These are phyloP conservation scores for Phlebiopsis flavidoalba DNA, from an alignment of 768 basidiomycete genomes.

Conservation along the genomic window DNA sequence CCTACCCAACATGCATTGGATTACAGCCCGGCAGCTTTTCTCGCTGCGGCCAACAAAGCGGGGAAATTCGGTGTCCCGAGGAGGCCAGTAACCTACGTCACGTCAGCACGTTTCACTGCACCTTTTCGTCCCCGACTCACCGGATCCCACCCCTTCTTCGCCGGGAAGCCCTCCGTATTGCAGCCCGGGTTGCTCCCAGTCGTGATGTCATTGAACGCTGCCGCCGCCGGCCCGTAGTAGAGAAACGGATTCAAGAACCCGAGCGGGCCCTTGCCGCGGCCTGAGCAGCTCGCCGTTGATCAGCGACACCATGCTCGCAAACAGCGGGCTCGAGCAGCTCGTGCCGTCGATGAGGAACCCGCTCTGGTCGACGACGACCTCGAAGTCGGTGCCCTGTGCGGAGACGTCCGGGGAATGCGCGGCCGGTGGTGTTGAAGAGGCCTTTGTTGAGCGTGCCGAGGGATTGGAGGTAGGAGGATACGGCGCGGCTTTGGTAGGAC, in stretches of 20 bases:
- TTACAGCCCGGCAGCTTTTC: slow-evolving; percentile 32
- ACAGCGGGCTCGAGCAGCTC: slow-evolving; percentile 56
- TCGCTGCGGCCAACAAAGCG: slow-evolving; percentile 29
- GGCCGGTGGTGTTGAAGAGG: slow-evolving; percentile 17
- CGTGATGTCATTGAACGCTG: slow-evolving; percentile 30
- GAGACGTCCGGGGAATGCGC: slow-evolving; percentile 65
- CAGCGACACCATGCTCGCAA: slow-evolving; percentile 57
- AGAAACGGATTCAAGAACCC: slow-evolving; percentile 34
- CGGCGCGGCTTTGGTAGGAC: slow-evolving; percentile 35
- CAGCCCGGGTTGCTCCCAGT: slow-evolving; percentile 30
- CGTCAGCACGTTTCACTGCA: neutral
- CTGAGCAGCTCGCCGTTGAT: slow-evolving; percentile 34
- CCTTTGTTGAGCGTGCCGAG: slow-evolving; percentile 17
- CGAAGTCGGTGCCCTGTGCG: slow-evolving; percentile 47
- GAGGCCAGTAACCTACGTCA: slow-evolving; percentile 22
- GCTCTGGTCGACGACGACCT: slow-evolving; percentile 26
- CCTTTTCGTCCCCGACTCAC: slow-evolving; percentile 5
- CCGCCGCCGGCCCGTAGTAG: slow-evolving; percentile 16
- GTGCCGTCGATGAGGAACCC: slow-evolving; percentile 46
- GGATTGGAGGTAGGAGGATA: slow-evolving; percentile 25
- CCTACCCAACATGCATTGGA: too few species aligned
- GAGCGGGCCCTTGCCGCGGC: slow-evolving; percentile 22
- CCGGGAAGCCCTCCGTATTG: slow-evolving; percentile 29
- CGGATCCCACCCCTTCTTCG: slow-evolving; percentile 29
- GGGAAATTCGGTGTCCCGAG: slow-evolving; percentile 31